Evolutionary conservation across 1,139 yeast genomes (phyloP).

Genomic region (Lizanozyma gosingica): DNA sequence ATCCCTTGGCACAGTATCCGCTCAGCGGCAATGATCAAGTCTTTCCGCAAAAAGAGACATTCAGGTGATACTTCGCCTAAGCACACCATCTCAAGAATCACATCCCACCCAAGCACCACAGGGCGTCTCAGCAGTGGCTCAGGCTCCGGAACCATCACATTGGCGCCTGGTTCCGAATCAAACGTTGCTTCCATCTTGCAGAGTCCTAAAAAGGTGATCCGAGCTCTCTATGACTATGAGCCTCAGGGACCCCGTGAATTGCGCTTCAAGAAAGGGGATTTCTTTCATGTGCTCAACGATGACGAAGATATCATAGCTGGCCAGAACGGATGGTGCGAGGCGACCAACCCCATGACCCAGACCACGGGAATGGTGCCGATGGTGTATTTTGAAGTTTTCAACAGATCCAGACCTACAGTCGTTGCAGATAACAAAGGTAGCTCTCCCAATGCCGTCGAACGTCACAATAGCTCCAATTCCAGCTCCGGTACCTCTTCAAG

Average conservation of each 20-base stretch:
- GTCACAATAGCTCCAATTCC: slow-evolving; percentile 2
- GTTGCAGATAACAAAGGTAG: slow-evolving; percentile 6
- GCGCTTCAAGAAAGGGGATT: slow-evolving; percentile 72
- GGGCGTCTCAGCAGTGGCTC: neutral
- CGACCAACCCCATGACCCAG: slow-evolving; percentile 76
- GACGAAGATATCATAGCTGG: slow-evolving; percentile 38
- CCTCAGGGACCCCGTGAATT: slow-evolving; percentile 83
- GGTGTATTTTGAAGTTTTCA: slow-evolving; percentile 71
- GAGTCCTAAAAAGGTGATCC: slow-evolving; percentile 69
- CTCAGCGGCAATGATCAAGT: neutral
- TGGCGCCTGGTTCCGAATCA: neutral
- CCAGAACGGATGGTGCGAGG: slow-evolving; percentile 72
- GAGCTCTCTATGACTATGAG: slow-evolving; percentile 68
- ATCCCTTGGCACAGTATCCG: too few species aligned
- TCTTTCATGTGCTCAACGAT: slow-evolving; percentile 68
- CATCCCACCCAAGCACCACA: neutral
- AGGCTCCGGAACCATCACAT: neutral
- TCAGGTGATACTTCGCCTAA: neutral
- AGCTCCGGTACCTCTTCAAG: slow-evolving; percentile 3
- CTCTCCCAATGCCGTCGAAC: slow-evolving; percentile 7
- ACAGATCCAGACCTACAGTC: slow-evolving; percentile 38
- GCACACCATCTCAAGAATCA: neutral
- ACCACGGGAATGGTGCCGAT: slow-evolving; percentile 83
- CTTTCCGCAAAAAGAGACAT: neutral
- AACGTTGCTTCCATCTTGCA: slow-evolving; percentile 2